phyloP scores from a whole-genome alignment of 108 stramenopile genomes.

The Schizochytrium sp. region DNA sequence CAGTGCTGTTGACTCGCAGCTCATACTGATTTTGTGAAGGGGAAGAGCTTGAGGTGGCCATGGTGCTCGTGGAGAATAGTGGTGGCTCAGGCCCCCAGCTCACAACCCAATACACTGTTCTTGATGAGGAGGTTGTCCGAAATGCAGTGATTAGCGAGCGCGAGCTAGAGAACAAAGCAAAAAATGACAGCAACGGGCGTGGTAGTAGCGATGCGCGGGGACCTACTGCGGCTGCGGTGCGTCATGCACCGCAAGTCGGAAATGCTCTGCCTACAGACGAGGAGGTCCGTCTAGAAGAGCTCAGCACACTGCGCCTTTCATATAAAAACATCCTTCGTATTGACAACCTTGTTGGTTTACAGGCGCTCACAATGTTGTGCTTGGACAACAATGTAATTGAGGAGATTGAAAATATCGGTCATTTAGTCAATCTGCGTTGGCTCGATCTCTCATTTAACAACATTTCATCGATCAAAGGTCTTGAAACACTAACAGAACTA shows the following conservation, averaged over 20 bases:
- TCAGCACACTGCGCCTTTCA: conserved; percentile 67
- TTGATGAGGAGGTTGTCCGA: conserved; percentile 46
- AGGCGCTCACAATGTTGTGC: conserved; percentile 75
- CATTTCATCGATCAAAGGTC: conserved; percentile 74
- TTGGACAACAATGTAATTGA: conserved; percentile 80
- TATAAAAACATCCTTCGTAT: conserved; percentile 76
- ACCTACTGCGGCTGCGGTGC: not conserved
- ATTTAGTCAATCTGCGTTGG: conserved; percentile 76
- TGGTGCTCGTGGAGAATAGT: not conserved
- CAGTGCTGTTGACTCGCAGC: too few relatives aligned
- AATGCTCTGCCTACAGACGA: not conserved
- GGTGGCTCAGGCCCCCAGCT: conserved; percentile 11
- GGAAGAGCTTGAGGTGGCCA: not conserved
- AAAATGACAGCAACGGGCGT: not conserved
- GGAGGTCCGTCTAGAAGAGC: conserved; percentile 52
- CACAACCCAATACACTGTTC: conserved; percentile 4
- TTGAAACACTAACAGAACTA: conserved; percentile 72
- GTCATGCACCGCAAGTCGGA: not conserved
- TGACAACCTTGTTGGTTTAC: conserved; percentile 77
- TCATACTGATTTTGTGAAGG: too few relatives aligned
- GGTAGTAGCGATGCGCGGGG: not conserved
- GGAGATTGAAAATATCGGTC: conserved; percentile 70
- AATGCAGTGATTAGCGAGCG: conserved; percentile 11
- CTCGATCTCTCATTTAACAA: conserved; percentile 79
- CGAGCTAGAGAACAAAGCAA: conserved; percentile 32